These are phyloP conservation scores for Saraca asoca DNA, from an alignment of 331 rosid genomes.

Conservation along the genomic window DNA sequence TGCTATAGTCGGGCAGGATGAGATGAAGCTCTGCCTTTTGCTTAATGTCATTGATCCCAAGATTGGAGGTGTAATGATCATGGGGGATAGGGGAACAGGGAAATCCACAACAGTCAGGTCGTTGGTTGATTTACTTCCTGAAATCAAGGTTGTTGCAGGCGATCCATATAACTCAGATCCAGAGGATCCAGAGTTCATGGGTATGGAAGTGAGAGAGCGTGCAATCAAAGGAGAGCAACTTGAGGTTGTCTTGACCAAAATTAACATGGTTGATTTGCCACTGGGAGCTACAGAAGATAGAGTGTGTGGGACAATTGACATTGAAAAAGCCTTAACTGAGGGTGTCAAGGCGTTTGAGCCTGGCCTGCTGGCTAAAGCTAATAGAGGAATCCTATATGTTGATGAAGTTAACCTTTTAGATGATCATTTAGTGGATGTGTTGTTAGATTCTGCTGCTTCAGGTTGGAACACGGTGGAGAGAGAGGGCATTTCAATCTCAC, in stretches of 20 bases:
- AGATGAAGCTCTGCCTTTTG: slow-evolving; percentile 93
- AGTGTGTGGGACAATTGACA: slow-evolving; percentile 96
- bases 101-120: slow-evolving; percentile 93
- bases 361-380: slow-evolving; percentile 92
- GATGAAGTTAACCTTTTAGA: slow-evolving; percentile 96
- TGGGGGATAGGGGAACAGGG: slow-evolving; percentile 98
- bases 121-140: slow-evolving; percentile 87
- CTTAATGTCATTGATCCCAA: slow-evolving; percentile 92
- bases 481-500: slow-evolving; percentile 91
- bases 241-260: slow-evolving; percentile 61
- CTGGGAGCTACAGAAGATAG: slow-evolving; percentile 96
- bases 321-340: slow-evolving; percentile 92
- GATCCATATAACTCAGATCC: slow-evolving; percentile 95
- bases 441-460: slow-evolving; percentile 95
- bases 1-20: slow-evolving; percentile 98
- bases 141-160: slow-evolving; percentile 76
- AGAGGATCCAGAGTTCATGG: slow-evolving; percentile 91
- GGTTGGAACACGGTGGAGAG: slow-evolving; percentile 99
- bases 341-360: slow-evolving; percentile 98
- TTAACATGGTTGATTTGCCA: slow-evolving; percentile 97
- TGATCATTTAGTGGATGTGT: slow-evolving; percentile 92
- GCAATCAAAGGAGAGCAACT: slow-evolving; percentile 66
- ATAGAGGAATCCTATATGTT: slow-evolving; percentile 90
- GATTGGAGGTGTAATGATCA: slow-evolving; percentile 98
- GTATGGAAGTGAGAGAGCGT: slow-evolving; percentile 76